These are phyloP conservation scores for Naganishia kalamii DNA, from an alignment of 768 basidiomycete species.

Conservation along the genomic window DNA sequence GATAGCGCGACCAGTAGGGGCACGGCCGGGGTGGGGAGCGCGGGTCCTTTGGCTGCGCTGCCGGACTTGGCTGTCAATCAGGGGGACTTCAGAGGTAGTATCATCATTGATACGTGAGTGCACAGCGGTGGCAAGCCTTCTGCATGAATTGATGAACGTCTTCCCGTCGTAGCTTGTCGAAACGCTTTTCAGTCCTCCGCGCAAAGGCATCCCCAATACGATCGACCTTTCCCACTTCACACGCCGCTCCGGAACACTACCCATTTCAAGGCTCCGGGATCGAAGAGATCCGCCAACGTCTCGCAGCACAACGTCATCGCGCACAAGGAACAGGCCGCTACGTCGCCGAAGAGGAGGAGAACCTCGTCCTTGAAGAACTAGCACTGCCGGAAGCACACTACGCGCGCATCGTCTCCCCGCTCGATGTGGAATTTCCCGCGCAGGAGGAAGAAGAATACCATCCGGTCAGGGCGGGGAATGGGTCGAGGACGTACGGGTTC, in stretches of 20 bases:
- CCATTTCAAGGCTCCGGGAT: not conserved
- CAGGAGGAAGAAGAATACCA: no score
- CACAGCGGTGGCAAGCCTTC: no score
- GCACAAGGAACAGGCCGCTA: not conserved
- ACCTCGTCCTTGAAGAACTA: slow-evolving; percentile 5
- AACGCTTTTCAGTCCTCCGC: slow-evolving; percentile 18
- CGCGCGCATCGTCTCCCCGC: not conserved
- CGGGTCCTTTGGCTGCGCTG: not conserved
- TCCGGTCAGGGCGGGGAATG: not conserved
- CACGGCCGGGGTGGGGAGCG: not conserved
- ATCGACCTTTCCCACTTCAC: not conserved
- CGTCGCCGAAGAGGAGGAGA: slow-evolving; percentile 13
- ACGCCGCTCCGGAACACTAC: not conserved
- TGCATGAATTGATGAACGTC: not conserved
- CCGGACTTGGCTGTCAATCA: slow-evolving; percentile 3
- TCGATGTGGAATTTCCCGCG: not conserved
- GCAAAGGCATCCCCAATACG: slow-evolving; percentile 9
- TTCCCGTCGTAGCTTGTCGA: not conserved
- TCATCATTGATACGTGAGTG: slow-evolving; percentile 15
- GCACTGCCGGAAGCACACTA: not conserved
- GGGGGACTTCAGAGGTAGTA: slow-evolving; percentile 13
- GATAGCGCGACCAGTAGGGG: not conserved
- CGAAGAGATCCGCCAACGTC: slow-evolving; percentile 9
- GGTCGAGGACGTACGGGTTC: slow-evolving; percentile 9
- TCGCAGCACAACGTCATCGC: slow-evolving; percentile 5